Conservation (phyloP, 768 basidiomycete species). For the Serendipita sp. region DNA sequence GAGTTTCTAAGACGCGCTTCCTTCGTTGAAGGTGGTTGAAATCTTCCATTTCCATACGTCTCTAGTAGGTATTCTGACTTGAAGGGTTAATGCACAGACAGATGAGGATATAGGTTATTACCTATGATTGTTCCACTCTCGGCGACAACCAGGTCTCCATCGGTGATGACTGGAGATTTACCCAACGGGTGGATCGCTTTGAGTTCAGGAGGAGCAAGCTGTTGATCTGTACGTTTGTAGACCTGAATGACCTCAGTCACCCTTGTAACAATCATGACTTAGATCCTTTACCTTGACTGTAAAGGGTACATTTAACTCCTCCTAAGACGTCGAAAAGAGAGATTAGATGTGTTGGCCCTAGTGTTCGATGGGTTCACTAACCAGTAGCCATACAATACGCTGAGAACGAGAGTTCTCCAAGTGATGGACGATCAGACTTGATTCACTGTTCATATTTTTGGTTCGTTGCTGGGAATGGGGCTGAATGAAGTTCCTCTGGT, state of each 20-base stretch:
- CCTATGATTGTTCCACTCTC: conserved; percentile 28
- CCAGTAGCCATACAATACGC: conserved; percentile 17
- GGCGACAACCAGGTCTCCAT: conserved; percentile 27
- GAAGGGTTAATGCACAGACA: conserved; percentile 13
- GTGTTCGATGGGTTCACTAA: background rate
- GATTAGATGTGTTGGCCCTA: background rate
- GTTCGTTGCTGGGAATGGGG: too few species aligned
- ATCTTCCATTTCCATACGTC: background rate
- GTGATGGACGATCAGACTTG: conserved; percentile 7
- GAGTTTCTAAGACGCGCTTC: too few species aligned
- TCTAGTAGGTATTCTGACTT: background rate
- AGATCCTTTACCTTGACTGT: conserved; percentile 23
- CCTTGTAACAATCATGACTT: background rate
- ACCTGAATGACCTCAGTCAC: background rate
- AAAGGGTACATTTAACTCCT: conserved; percentile 33
- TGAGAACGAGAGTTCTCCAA: conserved; percentile 16
- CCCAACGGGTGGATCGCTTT: conserved; percentile 27
- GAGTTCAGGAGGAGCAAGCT: conserved; percentile 17
- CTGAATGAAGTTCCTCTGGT: too few species aligned
- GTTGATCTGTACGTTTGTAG: conserved; percentile 10
- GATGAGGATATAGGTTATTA: conserved; percentile 29
- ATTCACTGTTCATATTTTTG: too few species aligned
- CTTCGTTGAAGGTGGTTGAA: too few species aligned
- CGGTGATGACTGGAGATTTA: conserved; percentile 31
- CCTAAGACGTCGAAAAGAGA: conserved; percentile 18